Base-by-base conservation (phyloP, 352 stramenopile genomes). In the Lagenidium giganteum region DNA sequence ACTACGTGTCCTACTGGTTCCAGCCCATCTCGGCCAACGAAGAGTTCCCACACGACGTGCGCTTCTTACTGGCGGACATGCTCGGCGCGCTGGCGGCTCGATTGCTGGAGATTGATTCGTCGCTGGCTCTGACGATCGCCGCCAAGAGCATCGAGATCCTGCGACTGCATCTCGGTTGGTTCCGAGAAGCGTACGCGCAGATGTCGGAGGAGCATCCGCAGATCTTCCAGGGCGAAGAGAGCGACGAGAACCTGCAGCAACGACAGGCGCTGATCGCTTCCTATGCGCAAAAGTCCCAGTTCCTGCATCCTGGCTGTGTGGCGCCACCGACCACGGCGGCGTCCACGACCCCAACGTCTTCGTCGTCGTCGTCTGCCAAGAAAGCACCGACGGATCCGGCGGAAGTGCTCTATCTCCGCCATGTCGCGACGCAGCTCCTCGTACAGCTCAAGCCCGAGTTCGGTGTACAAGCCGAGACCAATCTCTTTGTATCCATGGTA, bases 1-100 rank as follows among this genome's bases (percentile, higher is more conserved):
- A 88, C 39, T 88, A 91, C 45, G 64, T 91, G 8, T 30, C 22
- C 21, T 74, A 64, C 47, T 91, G 79, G 79, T 91, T 83, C 52
- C 47, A 66, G 49, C 57, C 61, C 24, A 64, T 91, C 18, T 87
- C 76, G 30, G 53, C 55, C 8, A 86, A 84, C 49, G 57, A 84
- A 27, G 69, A 86, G 17, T 87, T 91, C 41, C 69, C 69, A 2
- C 55, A 63, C 34, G 76, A 91, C 46, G 56, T 89, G 26, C 60
- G 68, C 47, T 84, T 82, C 40, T 32, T 88, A 9, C 42, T 91
- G 16, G 73, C 67, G 16, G 76, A 91, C 34, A 33, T 87, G 27
- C 46, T 85, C 13, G 74, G 76, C 32, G 71, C 76, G 0, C 27
- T 85, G 22, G 53, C 66, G 3, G 73, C 70, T 8, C 70, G 74